Evolutionary conservation across 176 grass and related monocot genomes (phyloP), one percentile per base, ranked within the genome.

Genomic region (Zea mays): DNA sequence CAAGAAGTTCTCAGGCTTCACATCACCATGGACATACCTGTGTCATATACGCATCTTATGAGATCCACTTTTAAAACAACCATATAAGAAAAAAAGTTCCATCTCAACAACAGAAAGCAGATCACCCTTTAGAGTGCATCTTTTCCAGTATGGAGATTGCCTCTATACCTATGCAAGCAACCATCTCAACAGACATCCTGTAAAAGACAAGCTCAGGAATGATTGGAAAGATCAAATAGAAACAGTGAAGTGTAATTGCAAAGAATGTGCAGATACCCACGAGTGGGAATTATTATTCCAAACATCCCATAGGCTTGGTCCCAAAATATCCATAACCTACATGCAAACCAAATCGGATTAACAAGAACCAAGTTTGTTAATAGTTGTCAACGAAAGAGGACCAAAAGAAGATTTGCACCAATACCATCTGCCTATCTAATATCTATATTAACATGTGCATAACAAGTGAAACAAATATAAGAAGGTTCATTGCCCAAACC

Each of bases 111-210:
- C 8, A 43, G 20, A 72, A 37, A 65, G 37, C 15, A 60, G 80
- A 77, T 86, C 85, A 93, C 94, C 94, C 94, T 88, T 97, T 93
- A 43, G 89, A 90, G 52, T 97, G 94, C 81, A 97, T 91, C 78
- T 97, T 97, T 70, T 93, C 94, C 52, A 97, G 52, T 67, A 97
- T 93, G 67, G 94, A 97, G 68, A 97, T 93, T 73, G 94, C 88
- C 81, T 97, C 94, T 76, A 97, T 97, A 66, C 84, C 94, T 76
- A 97, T 97, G 70, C 91, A 97, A 77, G 94, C 94, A 83, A 97
- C 94, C 94, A 97, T 97, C 83, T 97, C 91, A 88, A 91, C 82
- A 7, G 89, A 97, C 91, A 97, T 97, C 40, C 94, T 94, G 69
- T 59, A 81, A 81, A 66, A 66, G 13, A 73, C 41, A 82, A 48